Percentiles rank a stretch among this genome's conserved stretches.
Evolutionary conservation across 805 yeast genomes (phyloP).

Genomic region (Millerozyma miso): DNA sequence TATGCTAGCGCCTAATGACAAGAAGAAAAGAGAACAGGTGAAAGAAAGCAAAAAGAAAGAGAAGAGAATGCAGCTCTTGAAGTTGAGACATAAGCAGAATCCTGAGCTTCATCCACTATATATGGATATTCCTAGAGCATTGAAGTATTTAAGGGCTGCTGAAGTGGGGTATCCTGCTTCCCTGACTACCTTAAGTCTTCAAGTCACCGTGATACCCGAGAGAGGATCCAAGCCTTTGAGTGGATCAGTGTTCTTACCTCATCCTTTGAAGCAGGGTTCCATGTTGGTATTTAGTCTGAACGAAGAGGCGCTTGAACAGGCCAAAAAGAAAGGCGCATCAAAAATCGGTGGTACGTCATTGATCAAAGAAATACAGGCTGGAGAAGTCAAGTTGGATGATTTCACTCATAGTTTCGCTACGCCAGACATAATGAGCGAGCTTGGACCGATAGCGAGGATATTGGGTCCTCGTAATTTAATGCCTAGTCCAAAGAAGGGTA

Average conservation of each 20-base stretch:
- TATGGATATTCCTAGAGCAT: conserved; percentile 68
- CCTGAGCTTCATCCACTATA: conserved; percentile 54
- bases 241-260: conserved; percentile 72
- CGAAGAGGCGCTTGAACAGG: conserved; percentile 47
- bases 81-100: conserved; percentile 29
- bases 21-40: conserved; percentile 7
- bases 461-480: conserved; percentile 87
- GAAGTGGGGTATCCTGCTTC: conserved; percentile 80
- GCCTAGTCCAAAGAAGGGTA: conserved; percentile 84
- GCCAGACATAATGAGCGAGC: conserved; percentile 65
- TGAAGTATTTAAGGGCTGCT: conserved; percentile 78
- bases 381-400: conserved; percentile 42
- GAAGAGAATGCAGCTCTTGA: conserved; percentile 20
- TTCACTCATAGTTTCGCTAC: conserved; percentile 82
- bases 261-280: conserved; percentile 60
- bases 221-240: conserved; percentile 71
- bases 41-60: conserved; percentile 18
- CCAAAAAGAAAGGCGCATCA: conserved; percentile 57
- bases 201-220: conserved; percentile 64
- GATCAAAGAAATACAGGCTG: conserved; percentile 54
- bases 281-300: conserved; percentile 66
- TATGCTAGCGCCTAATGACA: conserved; percentile 1
- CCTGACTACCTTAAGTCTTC: conserved; percentile 61
- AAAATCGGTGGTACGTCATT: conserved; percentile 71
- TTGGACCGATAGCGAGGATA: conserved; percentile 67